A percentile compares a stretch with the other conserved stretches of the same genome.
Evolutionary conservation across 257 asterid species (phyloP).

Genomic region (Nicotiana knightiana): DNA sequence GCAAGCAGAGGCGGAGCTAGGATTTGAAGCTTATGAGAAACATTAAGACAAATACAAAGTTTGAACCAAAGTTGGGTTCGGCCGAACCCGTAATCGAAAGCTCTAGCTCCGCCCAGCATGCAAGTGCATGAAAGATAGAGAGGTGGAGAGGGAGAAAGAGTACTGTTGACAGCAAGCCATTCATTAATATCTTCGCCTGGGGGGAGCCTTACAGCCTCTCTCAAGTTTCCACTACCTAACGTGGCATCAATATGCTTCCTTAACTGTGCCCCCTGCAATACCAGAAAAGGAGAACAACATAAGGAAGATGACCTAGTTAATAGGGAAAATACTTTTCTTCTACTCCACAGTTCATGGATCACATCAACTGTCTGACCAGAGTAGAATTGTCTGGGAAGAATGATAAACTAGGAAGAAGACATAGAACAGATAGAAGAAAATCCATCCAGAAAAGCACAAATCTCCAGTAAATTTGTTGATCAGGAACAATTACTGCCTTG

Average conservation of each 20-base stretch:
- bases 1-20: too few species aligned
- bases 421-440: not conserved
- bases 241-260: slow-evolving; percentile 91
- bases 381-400: not conserved
- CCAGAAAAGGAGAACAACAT: not conserved
- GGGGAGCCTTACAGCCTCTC: slow-evolving; percentile 93
- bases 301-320: not conserved
- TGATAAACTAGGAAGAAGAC: not conserved
- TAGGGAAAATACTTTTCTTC: not conserved
- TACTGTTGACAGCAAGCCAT: slow-evolving; percentile 97
- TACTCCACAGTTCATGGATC: not conserved
- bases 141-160: slow-evolving; percentile 21
- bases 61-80: too few species aligned
- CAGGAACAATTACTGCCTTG: not conserved
- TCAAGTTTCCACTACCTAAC: slow-evolving; percentile 85
- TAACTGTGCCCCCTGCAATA: slow-evolving; percentile 79
- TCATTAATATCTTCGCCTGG: slow-evolving; percentile 93
- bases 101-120: not conserved
- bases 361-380: not conserved
- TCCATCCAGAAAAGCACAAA: not conserved
- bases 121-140: not conserved
- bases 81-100: too few species aligned
- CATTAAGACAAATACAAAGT: too few species aligned
- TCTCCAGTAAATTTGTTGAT: not conserved
- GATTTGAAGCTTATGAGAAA: too few species aligned